Evolutionary conservation across 1,284 basidiomycete genomes (phyloP), one percentile per base, ranked within the genome.

Genomic region (Papiliotrema nemorosa): DNA sequence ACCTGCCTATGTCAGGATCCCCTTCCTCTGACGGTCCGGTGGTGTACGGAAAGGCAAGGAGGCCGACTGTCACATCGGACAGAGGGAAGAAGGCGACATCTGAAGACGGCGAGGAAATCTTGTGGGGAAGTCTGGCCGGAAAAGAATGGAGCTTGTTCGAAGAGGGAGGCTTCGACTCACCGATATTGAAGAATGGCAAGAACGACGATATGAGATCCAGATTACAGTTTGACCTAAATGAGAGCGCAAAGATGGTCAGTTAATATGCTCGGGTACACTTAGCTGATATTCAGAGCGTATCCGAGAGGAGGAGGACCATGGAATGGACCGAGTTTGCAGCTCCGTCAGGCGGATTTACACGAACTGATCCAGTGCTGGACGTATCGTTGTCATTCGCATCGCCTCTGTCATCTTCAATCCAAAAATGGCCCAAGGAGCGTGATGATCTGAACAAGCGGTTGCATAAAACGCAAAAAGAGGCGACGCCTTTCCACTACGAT

Each of bases 61-160:
- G 24, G 25, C 52, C 54, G 18, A 21, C 27, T 18, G 24, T 14
- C 13, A n/a, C 24, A 10, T 33, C n/a, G 29, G 39, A 9, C 21
- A 49, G 26, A 22, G 5, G n/a, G 14, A 37, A 24, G 13, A 50
- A 44, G 22, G 26, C 64, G 24, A 7, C 29, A 14, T 31, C 29
- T 7, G 64, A 62, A 18, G 64, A 67, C 20, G 64, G 58, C 21
- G 79, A 79, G 7, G 83, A 84, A 50, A 84, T 85, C 53, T 77
- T 82, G n/a, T 92, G 86, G 72, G 79, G 83, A 50, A 88, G 82
- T 53, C 66, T 92, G 59, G 87, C 88, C 0, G 88, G 91, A 55
- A 77, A 90, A 58, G 87, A 84, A 66, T 93, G 90, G 90, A 87
- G 87, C 12, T 84, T 87, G 67, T 93, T 93, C 62, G 88, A 90